Percentiles rank a stretch among this genome's conserved stretches.
Conservation (phyloP, 345 rosid genomes). For the Eutrema yunnanense region DNA sequence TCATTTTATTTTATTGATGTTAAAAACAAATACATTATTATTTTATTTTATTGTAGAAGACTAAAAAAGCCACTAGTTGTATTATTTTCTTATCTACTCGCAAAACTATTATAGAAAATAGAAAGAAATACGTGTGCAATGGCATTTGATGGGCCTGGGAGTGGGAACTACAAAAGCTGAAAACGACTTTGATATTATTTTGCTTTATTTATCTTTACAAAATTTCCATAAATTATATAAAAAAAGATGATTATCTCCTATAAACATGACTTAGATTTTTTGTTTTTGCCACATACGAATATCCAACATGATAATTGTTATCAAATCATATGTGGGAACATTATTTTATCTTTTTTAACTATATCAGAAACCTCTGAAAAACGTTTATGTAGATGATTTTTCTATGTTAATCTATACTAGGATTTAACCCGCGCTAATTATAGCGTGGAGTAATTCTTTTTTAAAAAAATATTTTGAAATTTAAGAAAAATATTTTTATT, state of each 20-base stretch:
- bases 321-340: not conserved
- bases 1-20: not conserved
- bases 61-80: constrained; percentile 5
- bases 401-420: not conserved
- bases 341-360: not conserved
- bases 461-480: too few species aligned
- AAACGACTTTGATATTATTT: constrained; percentile 25
- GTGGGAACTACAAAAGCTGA: constrained; percentile 31
- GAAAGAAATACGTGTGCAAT: constrained; percentile 1
- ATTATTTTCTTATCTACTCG: not conserved
- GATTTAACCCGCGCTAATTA: too few species aligned
- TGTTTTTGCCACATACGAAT: not conserved
- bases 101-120: not conserved
- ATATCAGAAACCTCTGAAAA: not conserved
- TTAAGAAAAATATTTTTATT: too few species aligned
- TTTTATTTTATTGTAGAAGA: not conserved
- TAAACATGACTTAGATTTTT: not conserved
- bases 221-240: not conserved
- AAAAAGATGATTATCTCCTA: not conserved
- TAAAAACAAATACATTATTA: not conserved
- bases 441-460: too few species aligned
- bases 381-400: not conserved
- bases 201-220: not conserved
- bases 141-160: constrained; percentile 13
- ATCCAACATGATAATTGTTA: not conserved